phyloP scores from a whole-genome alignment of 176 grass and related monocot genomes.

The sorghum (Sorghum bicolor) region DNA sequence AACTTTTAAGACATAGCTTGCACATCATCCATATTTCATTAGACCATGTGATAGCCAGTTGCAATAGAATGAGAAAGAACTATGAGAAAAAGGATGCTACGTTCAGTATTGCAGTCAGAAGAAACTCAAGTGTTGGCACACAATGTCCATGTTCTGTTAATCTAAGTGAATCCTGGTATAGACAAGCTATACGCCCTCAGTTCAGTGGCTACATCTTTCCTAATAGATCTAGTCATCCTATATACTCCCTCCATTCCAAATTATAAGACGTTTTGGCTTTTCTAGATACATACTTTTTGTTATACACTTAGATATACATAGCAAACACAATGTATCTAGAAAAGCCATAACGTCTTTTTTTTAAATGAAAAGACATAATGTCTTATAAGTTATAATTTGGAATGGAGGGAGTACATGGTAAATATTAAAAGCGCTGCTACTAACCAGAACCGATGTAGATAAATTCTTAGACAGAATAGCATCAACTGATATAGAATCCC shows the following conservation, averaged over 20 bases:
- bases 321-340: too few species aligned
- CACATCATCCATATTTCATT: not conserved
- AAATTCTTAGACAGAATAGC: slow-evolving; percentile 82
- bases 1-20: not conserved
- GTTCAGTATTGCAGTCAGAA: not conserved
- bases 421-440: slow-evolving; percentile 26
- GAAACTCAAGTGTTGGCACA: not conserved
- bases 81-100: not conserved
- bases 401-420: not conserved
- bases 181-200: not conserved
- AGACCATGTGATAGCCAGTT: not conserved
- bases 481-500: slow-evolving; percentile 90
- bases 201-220: not conserved
- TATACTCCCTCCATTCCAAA: not conserved
- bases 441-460: slow-evolving; percentile 66
- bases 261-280: too few species aligned
- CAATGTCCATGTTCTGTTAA: not conserved
- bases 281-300: too few species aligned
- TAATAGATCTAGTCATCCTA: not conserved
- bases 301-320: too few species aligned
- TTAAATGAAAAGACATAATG: too few species aligned
- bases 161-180: slow-evolving; percentile 13
- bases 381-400: too few species aligned
- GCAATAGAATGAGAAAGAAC: not conserved
- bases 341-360: too few species aligned